Evolutionary conservation across 2,329 filamentous ascomycete genomes (phyloP).

Genomic region (Ophiostoma novo-ulmi): DNA sequence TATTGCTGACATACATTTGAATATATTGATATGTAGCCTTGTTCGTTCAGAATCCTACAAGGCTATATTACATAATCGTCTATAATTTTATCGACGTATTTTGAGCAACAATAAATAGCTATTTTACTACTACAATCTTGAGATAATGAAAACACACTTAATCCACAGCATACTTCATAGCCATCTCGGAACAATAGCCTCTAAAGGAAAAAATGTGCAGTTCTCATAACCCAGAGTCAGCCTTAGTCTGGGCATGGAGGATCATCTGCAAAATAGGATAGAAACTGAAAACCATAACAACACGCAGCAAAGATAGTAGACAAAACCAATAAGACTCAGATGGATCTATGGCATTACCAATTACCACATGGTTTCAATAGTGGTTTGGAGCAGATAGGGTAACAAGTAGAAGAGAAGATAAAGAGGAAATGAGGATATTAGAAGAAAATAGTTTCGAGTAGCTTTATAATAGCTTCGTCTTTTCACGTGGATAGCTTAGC

Average conservation of each 20-base stretch:
- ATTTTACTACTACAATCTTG: neutral
- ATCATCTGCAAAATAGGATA: neutral
- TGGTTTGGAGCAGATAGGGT: neutral
- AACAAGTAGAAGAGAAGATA: too few relatives aligned
- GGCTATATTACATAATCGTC: neutral
- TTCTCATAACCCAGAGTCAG: neutral
- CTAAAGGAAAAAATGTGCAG: neutral
- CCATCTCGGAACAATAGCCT: neutral
- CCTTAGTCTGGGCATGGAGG: neutral
- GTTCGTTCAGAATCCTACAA: neutral
- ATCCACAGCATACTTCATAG: neutral
- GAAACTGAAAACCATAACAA: neutral
- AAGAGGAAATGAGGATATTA: too few relatives aligned
- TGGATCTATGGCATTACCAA: neutral
- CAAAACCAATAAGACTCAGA: neutral
- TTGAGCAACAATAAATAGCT: neutral
- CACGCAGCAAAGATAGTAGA: neutral
- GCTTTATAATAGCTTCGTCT: neutral
- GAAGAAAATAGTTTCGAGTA: neutral
- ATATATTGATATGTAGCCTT: neutral
- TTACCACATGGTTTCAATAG: neutral
- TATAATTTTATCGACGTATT: neutral
- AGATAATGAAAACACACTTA: neutral
- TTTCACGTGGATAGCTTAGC: neutral
- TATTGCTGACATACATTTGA: neutral